These are phyloP conservation scores for Penicillium salamii DNA, from an alignment of 495 filamentous ascomycete species.

Conservation along the genomic window DNA sequence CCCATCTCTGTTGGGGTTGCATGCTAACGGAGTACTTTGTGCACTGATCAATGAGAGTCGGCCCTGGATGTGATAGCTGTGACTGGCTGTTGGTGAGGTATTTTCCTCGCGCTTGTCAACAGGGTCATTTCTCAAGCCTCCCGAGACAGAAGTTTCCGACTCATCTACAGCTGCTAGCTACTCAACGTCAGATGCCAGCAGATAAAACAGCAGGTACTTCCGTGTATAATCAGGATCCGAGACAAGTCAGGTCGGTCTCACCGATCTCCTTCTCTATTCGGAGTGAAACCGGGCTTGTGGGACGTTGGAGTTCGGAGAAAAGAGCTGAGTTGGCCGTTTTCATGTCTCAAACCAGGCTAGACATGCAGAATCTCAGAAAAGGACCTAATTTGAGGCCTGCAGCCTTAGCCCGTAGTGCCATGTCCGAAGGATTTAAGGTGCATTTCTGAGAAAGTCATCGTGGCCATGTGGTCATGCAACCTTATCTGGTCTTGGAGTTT, in stretches of 20 bases:
- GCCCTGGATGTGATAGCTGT: neutral
- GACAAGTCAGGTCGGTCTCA: neutral
- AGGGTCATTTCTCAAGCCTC: too few relatives aligned
- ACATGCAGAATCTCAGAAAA: neutral
- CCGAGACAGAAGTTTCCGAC: too few relatives aligned
- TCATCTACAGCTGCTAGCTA: too few relatives aligned
- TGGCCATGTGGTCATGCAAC: slow-evolving; percentile 4
- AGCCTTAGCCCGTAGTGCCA: neutral
- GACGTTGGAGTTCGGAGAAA: neutral
- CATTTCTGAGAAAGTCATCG: neutral
- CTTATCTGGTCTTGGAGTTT: neutral
- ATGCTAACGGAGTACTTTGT: neutral
- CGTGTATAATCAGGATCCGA: neutral
- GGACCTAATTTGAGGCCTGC: too few relatives aligned
- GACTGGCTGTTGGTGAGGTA: neutral
- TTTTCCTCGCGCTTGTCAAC: too few relatives aligned
- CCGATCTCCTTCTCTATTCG: neutral
- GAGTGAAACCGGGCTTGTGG: neutral
- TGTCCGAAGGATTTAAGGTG: neutral
- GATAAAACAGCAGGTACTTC: too few relatives aligned
- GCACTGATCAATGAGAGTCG: neutral
- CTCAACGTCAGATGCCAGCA: too few relatives aligned
- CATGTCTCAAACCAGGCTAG: neutral
- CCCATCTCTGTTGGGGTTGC: slow-evolving; percentile 3
- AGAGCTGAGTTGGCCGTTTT: neutral